Evolutionary conservation across 257 asterid species (phyloP), one percentile per base, ranked within the genome.

Genomic region (Ophiorrhiza pumila): DNA sequence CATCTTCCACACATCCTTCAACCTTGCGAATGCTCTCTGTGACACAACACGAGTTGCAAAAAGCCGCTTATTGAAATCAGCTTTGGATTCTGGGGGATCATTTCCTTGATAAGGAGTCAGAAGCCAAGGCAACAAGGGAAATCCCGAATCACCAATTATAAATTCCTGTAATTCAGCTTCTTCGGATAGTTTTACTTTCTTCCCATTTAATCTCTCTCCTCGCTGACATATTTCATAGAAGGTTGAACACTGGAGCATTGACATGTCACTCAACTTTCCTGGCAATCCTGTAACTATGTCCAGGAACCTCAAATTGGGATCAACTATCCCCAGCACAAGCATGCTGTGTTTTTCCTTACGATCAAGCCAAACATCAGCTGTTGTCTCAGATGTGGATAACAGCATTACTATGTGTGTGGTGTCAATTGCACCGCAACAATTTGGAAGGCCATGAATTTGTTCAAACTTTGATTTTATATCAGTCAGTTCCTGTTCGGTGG

Each of bases 391-490:
- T 3, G 92, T 78, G 2, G 98, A 85, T 23, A 93, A 66, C 57
- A 80, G 79, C 91, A 93, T 83, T 1, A 88, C 80, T 35, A 94
- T 84, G 34, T 87, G 98, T 9, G 96, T 89, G 37, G 90, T 79
- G 63, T 88, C 96, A 6, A 91, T 86, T 5, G 91, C 93, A 5
- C 98, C 98, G 49, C 96, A 91, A 64, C 98, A 94, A 75, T 94
- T 91, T 0, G 96, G 97, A 20, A 94, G 85, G 74, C 98, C 97
- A 10, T 74, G 78, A n/a, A 83, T 78, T 59, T 79, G 80, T 75
- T 88, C 95, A 12, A 93, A 93, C 79, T 85, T 82, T 43, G 69
- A 50, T 60, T 88, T 89, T 46, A 91, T 80, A 31, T 65, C 31
- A 1, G 81, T 27, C 79, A 85, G 56, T 58, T 87, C 91, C 0